Percentiles rank a stretch among this genome's conserved stretches.
phyloP scores from a whole-genome alignment of 768 basidiomycete genomes.

The Chalciporus piperatus region DNA sequence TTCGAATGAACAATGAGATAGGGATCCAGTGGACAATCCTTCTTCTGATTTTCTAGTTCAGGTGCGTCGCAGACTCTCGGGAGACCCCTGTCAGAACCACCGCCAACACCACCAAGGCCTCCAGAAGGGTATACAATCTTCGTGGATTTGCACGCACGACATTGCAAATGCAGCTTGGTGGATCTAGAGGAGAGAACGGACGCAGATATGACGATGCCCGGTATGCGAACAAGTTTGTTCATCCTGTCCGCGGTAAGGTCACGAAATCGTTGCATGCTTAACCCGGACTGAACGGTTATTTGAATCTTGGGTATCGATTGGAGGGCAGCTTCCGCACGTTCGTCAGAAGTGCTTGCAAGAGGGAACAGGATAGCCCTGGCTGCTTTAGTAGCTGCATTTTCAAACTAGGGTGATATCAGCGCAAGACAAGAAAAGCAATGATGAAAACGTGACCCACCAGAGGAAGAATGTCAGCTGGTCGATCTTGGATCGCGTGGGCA shows the following conservation, averaged over 20 bases:
- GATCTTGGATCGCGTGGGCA: conserved; percentile 85
- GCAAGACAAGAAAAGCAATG: background rate
- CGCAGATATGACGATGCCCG: conserved; percentile 97
- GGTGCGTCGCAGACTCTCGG: conserved; percentile 87
- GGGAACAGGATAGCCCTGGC: conserved; percentile 85
- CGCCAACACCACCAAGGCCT: conserved; percentile 84
- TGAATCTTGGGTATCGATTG: conserved; percentile 71
- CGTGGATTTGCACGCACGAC: conserved; percentile 81
- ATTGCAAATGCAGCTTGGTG: conserved; percentile 88
- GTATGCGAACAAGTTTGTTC: conserved; percentile 93
- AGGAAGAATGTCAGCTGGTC: conserved; percentile 85
- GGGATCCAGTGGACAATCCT: conserved; percentile 94
- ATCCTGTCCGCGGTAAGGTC: conserved; percentile 92
- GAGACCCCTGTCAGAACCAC: conserved; percentile 79
- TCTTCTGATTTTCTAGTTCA: conserved; percentile 76
- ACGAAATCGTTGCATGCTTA: conserved; percentile 92
- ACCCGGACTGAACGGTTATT: conserved; percentile 82
- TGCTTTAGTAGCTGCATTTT: conserved; percentile 83
- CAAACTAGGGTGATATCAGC: conserved; percentile 57
- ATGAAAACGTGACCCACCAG: conserved; percentile 49
- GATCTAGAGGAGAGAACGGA: conserved; percentile 92
- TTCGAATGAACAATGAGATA: conserved; percentile 94
- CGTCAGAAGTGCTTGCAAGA: conserved; percentile 51
- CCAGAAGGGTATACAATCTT: conserved; percentile 75
- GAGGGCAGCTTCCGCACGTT: conserved; percentile 44